phyloP scores from a whole-genome alignment of 805 yeast species.

The Wickerhamomyces bovis region DNA sequence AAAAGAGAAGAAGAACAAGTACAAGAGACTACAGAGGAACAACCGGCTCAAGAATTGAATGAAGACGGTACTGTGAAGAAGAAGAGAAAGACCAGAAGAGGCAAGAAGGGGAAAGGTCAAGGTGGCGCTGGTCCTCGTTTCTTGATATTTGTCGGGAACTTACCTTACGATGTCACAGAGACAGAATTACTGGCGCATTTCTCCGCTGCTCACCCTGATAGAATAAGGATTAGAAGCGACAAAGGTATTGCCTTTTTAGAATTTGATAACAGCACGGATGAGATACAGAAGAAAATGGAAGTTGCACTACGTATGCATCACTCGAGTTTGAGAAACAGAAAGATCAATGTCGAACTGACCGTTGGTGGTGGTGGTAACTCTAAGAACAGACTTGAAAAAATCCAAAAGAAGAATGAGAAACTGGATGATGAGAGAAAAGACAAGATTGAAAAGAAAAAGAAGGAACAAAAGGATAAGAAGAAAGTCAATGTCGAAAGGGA shows the following conservation, averaged over 20 bases:
- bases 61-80: conserved; percentile 37
- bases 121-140: conserved; percentile 50
- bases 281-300: conserved; percentile 76
- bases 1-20: conserved; percentile 11
- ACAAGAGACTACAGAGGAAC: conserved; percentile 19
- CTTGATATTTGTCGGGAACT: conserved; percentile 83
- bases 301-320: conserved; percentile 82
- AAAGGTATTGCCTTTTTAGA: conserved; percentile 93
- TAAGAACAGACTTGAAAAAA: conserved; percentile 55
- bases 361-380: conserved; percentile 99
- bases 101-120: conserved; percentile 61
- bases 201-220: conserved; percentile 64
- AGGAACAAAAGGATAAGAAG: conserved; percentile 28
- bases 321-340: conserved; percentile 58
- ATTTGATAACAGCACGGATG: conserved; percentile 49
- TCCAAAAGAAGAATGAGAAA: conserved; percentile 73
- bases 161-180: conserved; percentile 66
- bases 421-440: conserved; percentile 63
- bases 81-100: conserved; percentile 72
- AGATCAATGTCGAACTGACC: conserved; percentile 91
- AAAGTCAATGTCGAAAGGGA: conserved; percentile 24
- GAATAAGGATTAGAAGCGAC: conserved; percentile 70
- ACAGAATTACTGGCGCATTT: conserved; percentile 67
- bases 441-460: conserved; percentile 44
- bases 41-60: conserved; percentile 16